phyloP scores from a whole-genome alignment of 805 yeast species.

The Ogataea pignaliae region DNA sequence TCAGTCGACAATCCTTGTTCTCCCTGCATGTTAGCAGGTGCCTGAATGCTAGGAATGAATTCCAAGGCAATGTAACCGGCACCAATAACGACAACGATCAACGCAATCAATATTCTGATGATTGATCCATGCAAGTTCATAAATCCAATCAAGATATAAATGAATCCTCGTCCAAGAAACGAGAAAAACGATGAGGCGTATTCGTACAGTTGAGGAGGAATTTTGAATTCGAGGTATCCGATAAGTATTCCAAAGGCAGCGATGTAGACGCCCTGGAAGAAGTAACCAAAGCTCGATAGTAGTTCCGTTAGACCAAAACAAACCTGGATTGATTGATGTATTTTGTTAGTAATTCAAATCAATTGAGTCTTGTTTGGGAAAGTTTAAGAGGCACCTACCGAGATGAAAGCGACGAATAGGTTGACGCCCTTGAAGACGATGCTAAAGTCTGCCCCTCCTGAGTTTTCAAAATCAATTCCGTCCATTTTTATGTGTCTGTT shows the following conservation, averaged over 20 bases:
- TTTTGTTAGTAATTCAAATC: not conserved
- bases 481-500: constrained; percentile 17
- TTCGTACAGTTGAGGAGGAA: constrained; percentile 57
- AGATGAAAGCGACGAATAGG: constrained; percentile 47
- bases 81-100: constrained; percentile 59
- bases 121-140: constrained; percentile 45
- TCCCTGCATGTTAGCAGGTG: constrained; percentile 77
- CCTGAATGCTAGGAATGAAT: constrained; percentile 67
- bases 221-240: constrained; percentile 41
- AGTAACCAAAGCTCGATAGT: constrained; percentile 36
- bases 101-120: constrained; percentile 53
- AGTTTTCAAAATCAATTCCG: constrained; percentile 40
- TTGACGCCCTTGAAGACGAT: constrained; percentile 49
- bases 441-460: constrained; percentile 39
- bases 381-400: constrained; percentile 38
- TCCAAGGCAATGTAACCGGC: constrained; percentile 57
- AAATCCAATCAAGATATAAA: constrained; percentile 48
- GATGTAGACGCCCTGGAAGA: constrained; percentile 56
- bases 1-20: constrained; percentile 36
- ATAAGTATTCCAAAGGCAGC: constrained; percentile 51
- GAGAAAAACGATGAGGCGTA: constrained; percentile 67
- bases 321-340: constrained; percentile 28
- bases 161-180: constrained; percentile 70
- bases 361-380: no score
- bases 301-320: constrained; percentile 47